Conservation (phyloP, 2,329 filamentous ascomycete species). For the Periconia sp. region DNA sequence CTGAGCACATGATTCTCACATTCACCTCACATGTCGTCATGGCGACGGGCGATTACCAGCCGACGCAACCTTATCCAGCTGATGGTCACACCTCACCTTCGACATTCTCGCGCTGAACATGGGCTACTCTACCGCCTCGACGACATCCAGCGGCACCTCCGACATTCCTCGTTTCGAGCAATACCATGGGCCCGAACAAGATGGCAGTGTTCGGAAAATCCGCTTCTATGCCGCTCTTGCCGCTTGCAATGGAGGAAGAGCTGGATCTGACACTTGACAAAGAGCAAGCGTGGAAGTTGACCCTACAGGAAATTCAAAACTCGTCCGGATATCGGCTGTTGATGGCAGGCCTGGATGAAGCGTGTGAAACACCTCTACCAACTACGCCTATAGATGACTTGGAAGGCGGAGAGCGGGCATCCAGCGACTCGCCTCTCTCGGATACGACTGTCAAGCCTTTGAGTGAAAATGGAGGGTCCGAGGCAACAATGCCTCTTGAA, state of each 20-base stretch:
- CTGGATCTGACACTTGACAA: background rate
- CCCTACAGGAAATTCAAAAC: slow-evolving; percentile 1
- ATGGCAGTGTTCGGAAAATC: background rate
- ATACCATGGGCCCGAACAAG: background rate
- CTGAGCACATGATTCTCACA: no score
- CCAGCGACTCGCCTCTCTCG: slow-evolving; percentile 1
- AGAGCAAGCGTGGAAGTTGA: slow-evolving; percentile 1
- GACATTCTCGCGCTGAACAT: background rate
- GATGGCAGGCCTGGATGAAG: no score
- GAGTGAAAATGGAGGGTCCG: background rate
- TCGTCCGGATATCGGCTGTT: slow-evolving; percentile 4
- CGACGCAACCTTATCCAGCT: no score
- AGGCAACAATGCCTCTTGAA: background rate
- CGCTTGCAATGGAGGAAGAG: background rate
- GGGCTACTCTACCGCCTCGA: no score
- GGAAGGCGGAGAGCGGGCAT: background rate
- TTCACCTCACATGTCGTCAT: no score
- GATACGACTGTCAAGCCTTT: slow-evolving; percentile 6
- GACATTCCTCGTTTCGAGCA: no score
- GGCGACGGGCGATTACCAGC: no score
- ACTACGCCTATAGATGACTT: background rate
- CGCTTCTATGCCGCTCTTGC: slow-evolving; percentile 1
- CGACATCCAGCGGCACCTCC: background rate
- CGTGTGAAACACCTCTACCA: no score
- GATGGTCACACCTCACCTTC: no score